Conservation (phyloP, 192 early-diverging fungal species). For the Coemansia sp. region DNA sequence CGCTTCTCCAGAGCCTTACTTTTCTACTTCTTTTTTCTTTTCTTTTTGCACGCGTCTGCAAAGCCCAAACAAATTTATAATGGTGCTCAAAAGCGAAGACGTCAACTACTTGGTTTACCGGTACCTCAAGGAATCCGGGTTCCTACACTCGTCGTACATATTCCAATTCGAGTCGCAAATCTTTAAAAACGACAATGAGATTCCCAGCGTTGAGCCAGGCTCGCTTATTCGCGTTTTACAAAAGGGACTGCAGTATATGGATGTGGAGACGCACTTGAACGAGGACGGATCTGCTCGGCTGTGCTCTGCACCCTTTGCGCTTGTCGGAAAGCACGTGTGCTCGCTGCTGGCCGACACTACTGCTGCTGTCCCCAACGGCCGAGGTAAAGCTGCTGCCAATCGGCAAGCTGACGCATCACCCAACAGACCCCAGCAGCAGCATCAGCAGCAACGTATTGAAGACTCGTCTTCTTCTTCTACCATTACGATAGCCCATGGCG, state of each 20-base stretch:
- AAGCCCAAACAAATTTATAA: constrained; percentile 15
- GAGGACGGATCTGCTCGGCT: constrained; percentile 72
- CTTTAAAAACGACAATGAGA: constrained; percentile 56
- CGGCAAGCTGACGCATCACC: not conserved
- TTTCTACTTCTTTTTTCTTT: no score
- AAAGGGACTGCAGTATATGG: constrained; percentile 87
- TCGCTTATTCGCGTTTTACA: constrained; percentile 82
- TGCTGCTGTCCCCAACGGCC: not conserved
- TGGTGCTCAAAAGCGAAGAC: constrained; percentile 79
- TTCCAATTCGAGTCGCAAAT: constrained; percentile 85
- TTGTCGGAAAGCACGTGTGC: constrained; percentile 48
- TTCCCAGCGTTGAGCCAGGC: constrained; percentile 70
- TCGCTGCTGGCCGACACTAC: constrained; percentile 18
- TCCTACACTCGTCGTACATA: constrained; percentile 78
- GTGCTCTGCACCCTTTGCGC: constrained; percentile 48
- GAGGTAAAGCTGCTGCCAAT: not conserved
- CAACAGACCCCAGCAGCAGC: not conserved
- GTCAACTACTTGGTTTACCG: constrained; percentile 86
- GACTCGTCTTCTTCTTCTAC: not conserved
- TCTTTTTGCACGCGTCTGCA: not conserved
- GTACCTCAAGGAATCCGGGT: constrained; percentile 87
- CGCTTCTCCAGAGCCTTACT: not conserved
- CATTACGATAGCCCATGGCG: constrained; percentile 19
- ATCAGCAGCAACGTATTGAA: constrained; percentile 1
- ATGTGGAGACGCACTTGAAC: constrained; percentile 84